Conservation (phyloP, 2,329 filamentous ascomycete genomes). For the Pestalotiopsis fici region DNA sequence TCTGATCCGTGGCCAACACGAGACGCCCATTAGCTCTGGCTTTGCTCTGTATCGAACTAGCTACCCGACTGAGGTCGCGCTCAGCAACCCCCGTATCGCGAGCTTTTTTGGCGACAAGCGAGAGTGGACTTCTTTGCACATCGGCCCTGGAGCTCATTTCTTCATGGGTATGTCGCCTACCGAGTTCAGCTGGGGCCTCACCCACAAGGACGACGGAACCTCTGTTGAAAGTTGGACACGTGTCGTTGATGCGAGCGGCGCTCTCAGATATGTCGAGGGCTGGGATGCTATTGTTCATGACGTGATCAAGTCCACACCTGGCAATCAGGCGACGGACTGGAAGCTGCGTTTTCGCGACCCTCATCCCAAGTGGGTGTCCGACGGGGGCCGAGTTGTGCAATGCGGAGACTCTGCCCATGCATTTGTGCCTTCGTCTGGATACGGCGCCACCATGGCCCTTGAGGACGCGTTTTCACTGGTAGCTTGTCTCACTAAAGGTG, state of each 20-base stretch:
- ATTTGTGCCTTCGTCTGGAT: slow-evolving; percentile 31
- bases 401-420: slow-evolving; percentile 37
- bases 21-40: slow-evolving; percentile 16
- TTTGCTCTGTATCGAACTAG: slow-evolving; percentile 21
- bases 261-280: slow-evolving; percentile 25
- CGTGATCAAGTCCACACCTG: slow-evolving; percentile 21
- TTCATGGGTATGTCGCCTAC: not conserved
- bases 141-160: not conserved
- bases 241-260: slow-evolving; percentile 35
- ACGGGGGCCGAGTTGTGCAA: slow-evolving; percentile 25
- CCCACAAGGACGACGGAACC: slow-evolving; percentile 37
- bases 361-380: slow-evolving; percentile 24
- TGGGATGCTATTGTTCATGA: slow-evolving; percentile 33
- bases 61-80: slow-evolving; percentile 2
- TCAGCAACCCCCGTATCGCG: not conserved
- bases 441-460: slow-evolving; percentile 33
- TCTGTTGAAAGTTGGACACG: slow-evolving; percentile 42
- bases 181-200: slow-evolving; percentile 13
- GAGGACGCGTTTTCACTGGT: slow-evolving; percentile 34
- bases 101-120: not conserved
- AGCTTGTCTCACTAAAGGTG: slow-evolving; percentile 22
- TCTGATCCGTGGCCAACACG: not conserved
- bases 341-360: slow-evolving; percentile 23
- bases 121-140: not conserved
- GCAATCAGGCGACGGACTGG: slow-evolving; percentile 16